Evolutionary conservation across 1,284 basidiomycete species (phyloP).

Genomic region (Pseudozyma pruni): DNA sequence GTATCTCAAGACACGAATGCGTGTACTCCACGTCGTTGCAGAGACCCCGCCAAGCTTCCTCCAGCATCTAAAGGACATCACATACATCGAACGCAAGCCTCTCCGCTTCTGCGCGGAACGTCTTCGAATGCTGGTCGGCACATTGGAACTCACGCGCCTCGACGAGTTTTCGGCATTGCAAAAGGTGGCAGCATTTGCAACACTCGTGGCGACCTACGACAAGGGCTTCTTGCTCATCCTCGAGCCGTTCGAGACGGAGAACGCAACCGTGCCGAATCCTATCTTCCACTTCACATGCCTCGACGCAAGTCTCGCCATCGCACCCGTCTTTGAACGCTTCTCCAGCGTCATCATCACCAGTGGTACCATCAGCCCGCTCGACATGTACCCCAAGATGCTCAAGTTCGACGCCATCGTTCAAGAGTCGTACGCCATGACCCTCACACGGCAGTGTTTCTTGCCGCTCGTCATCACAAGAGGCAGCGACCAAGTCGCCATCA

Average conservation of each 20-base stretch:
- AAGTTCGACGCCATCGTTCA: conserved; percentile 97
- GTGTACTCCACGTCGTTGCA: conserved; percentile 98
- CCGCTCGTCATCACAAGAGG: conserved; percentile 98
- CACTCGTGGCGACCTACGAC: conserved; percentile 96
- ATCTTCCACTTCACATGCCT: conserved; percentile 98
- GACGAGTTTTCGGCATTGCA: conserved; percentile 93
- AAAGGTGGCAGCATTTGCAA: conserved; percentile 96
- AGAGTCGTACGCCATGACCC: conserved; percentile 97
- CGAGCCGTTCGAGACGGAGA: conserved; percentile 98
- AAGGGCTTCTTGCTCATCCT: conserved; percentile 97
- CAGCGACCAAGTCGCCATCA: conserved; percentile 97
- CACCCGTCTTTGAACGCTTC: conserved; percentile 97
- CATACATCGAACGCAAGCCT: conserved; percentile 96
- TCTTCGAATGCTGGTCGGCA: conserved; percentile 90
- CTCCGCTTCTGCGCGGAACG: conserved; percentile 96
- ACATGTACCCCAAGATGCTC: conserved; percentile 99
- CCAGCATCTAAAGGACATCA: conserved; percentile 98
- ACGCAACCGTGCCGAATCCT: conserved; percentile 97
- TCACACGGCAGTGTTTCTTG: conserved; percentile 94
- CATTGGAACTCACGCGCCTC: conserved; percentile 86
- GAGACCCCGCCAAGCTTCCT: conserved; percentile 98
- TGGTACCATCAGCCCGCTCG: conserved; percentile 95
- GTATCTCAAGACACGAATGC: conserved; percentile 99
- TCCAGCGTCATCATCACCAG: conserved; percentile 98
- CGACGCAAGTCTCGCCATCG: conserved; percentile 96